A percentile compares a stretch with the other conserved stretches of the same genome.
These are phyloP conservation scores for Trichophyton rubrum DNA, from an alignment of 2,329 filamentous ascomycete species.

Conservation along the genomic window DNA sequence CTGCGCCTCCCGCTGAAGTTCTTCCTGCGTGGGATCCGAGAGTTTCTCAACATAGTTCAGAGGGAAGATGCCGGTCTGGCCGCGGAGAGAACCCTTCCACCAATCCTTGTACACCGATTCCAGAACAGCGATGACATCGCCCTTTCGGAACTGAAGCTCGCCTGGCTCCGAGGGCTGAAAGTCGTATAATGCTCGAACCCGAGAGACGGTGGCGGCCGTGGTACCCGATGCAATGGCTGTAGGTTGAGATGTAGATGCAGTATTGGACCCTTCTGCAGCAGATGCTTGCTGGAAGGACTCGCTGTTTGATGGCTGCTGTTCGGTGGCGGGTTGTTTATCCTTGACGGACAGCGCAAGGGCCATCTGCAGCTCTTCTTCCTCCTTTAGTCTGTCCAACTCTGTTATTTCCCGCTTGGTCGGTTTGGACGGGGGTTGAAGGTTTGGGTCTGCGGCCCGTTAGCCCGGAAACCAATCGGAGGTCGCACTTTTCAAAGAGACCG, in stretches of 20 bases:
- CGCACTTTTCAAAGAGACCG: not conserved
- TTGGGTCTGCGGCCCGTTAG: slow-evolving; percentile 54
- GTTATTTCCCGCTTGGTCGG: slow-evolving; percentile 88
- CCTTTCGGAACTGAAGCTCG: slow-evolving; percentile 90
- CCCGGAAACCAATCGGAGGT: not conserved
- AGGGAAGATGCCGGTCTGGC: slow-evolving; percentile 94
- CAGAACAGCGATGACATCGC: slow-evolving; percentile 90
- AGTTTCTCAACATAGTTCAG: slow-evolving; percentile 98
- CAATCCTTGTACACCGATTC: slow-evolving; percentile 99
- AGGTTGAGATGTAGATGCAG: slow-evolving; percentile 33
- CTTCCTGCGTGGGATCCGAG: slow-evolving; percentile 83
- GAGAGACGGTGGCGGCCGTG: slow-evolving; percentile 88
- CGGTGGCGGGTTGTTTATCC: slow-evolving; percentile 53
- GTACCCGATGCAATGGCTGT: slow-evolving; percentile 60
- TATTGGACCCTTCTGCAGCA: slow-evolving; percentile 20
- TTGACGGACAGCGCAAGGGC: slow-evolving; percentile 84
- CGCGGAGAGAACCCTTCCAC: slow-evolving; percentile 93
- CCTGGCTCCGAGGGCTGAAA: slow-evolving; percentile 89
- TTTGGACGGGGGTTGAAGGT: slow-evolving; percentile 79
- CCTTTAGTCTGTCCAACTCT: slow-evolving; percentile 77
- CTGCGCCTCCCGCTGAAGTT: slow-evolving; percentile 86
- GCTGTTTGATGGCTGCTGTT: slow-evolving; percentile 24
- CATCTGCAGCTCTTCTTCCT: slow-evolving; percentile 96
- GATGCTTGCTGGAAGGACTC: slow-evolving; percentile 27
- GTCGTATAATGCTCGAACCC: slow-evolving; percentile 85